A percentile compares a stretch with the other conserved stretches of the same genome.
Evolutionary conservation across 2,329 filamentous ascomycete species (phyloP).

Genomic region (Hymenoscyphus fructigenus): DNA sequence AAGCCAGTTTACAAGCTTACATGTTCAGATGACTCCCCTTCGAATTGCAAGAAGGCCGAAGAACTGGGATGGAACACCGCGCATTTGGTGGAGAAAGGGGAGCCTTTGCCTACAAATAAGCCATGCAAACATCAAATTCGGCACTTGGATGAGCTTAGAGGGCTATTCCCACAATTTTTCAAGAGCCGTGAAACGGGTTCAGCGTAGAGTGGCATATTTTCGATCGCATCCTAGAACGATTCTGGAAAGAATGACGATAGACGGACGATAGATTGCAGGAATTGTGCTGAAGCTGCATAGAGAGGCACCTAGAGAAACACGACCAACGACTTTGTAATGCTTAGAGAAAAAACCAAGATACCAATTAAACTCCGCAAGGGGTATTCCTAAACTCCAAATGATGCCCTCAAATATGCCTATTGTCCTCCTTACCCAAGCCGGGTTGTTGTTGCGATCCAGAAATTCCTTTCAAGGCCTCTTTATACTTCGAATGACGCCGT

Average conservation of each 20-base stretch:
- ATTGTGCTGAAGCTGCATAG: constrained; percentile 1
- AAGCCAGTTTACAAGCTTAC: constrained; percentile 5
- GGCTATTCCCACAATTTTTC: constrained; percentile 82
- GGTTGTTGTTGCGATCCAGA: neutral
- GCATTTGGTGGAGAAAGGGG: constrained; percentile 79
- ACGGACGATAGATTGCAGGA: neutral
- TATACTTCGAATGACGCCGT: constrained; percentile 59
- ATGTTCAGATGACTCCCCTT: constrained; percentile 73
- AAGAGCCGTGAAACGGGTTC: constrained; percentile 45
- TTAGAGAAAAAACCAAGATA: neutral
- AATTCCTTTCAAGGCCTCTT: constrained; percentile 50
- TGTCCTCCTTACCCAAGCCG: neutral
- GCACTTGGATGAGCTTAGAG: constrained; percentile 71
- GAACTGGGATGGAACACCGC: constrained; percentile 82
- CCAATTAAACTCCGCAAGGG: constrained; percentile 6
- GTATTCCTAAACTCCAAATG: constrained; percentile 22
- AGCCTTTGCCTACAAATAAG: constrained; percentile 60
- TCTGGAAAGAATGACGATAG: constrained; percentile 1
- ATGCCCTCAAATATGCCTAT: neutral
- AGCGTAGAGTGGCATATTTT: neutral
- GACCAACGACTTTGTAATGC: neutral
- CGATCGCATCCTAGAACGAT: neutral
- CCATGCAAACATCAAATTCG: constrained; percentile 75
- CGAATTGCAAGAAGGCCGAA: constrained; percentile 77
- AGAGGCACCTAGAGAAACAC: neutral